These are phyloP conservation scores for Clarireedia hainanense DNA, from an alignment of 2,329 filamentous ascomycete genomes.

Conservation along the genomic window DNA sequence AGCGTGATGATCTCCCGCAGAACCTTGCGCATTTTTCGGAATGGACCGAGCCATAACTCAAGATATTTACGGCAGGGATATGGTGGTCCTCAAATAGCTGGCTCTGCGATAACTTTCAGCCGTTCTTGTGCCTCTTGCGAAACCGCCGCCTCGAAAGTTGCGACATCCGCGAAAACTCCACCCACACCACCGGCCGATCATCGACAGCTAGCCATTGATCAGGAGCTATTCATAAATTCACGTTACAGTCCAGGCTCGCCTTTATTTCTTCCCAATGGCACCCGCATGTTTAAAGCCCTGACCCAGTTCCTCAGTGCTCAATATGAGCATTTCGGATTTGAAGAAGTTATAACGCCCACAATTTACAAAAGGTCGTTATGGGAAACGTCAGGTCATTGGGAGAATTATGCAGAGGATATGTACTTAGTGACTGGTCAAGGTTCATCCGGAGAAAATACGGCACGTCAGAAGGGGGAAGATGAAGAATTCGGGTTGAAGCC, in stretches of 20 bases:
- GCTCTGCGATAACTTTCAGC: conserved; percentile 12
- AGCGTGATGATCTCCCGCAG: conserved; percentile 27
- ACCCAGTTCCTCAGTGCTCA: conserved; percentile 75
- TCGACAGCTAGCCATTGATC: conserved; percentile 51
- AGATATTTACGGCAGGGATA: conserved; percentile 10
- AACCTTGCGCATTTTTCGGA: conserved; percentile 21
- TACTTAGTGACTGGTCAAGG: conserved; percentile 61
- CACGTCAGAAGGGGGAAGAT: conserved; percentile 43
- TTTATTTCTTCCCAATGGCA: conserved; percentile 74
- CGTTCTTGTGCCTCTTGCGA: conserved; percentile 29
- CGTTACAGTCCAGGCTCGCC: conserved; percentile 78
- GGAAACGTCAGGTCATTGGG: conserved; percentile 78
- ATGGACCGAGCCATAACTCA: background rate
- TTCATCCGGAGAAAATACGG: conserved; percentile 26
- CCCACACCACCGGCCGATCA: conserved; percentile 39
- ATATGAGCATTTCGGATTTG: conserved; percentile 76
- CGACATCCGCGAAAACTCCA: conserved; percentile 4
- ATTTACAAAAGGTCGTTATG: conserved; percentile 87
- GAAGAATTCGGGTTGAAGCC: conserved; percentile 79
- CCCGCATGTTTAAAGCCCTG: conserved; percentile 76
- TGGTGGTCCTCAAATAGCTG: background rate
- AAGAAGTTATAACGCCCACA: conserved; percentile 82
- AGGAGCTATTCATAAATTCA: conserved; percentile 73
- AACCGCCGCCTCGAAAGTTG: conserved; percentile 5
- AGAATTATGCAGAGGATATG: conserved; percentile 90